Evolutionary conservation across 805 yeast species (phyloP), one percentile per base, ranked within the genome.

Genomic region (Candida loeiensis): DNA sequence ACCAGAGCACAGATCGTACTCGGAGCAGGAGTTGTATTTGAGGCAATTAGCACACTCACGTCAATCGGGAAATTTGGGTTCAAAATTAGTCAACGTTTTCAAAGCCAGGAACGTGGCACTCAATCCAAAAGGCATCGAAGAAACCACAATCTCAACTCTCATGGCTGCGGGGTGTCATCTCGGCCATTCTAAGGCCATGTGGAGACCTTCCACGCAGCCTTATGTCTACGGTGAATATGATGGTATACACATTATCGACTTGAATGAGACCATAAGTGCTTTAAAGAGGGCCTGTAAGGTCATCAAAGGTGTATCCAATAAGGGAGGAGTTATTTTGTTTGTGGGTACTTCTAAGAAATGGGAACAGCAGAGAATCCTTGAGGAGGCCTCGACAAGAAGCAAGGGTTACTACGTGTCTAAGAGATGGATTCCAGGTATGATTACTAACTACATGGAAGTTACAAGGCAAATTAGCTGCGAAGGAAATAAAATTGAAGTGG

Each of bases 391-490:
- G 2, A 66, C 70, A 34, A 76, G 95, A 49, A 69, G 81, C 40
- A 73, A 78, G 43, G 96, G 95, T 12, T 88, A 79, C 63, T 89
- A 83, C 56, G 90, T 93, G 15, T 72, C 84, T 16, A 74, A 79
- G 34, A 79, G 89, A 56, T 93, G 99, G 99, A 77, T 86, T 44
- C 96, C 97, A 2, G 99, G 99, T 49, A 85, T 95, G 17, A 73
- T 93, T 49, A 88, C 98, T 33, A 93, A 93, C 64, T 79, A 87
- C 40, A 70, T 80, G 21, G 85, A 79, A 56, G 80, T 84, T 16
- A 80, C 78, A 31, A 77, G 85, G 53, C 77, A 75, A 43, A 59
- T 64, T 29, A 53, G 45, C 20, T 64, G 62, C n/a, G 27, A 13
- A 2, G 55, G 55, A 17, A 53, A 49, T 24, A 58, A 54, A 37